Percentiles rank a stretch among this genome's conserved stretches.
These are phyloP conservation scores for Fusarium phyllophilum DNA, from an alignment of 2,329 filamentous ascomycete genomes.

Conservation along the genomic window DNA sequence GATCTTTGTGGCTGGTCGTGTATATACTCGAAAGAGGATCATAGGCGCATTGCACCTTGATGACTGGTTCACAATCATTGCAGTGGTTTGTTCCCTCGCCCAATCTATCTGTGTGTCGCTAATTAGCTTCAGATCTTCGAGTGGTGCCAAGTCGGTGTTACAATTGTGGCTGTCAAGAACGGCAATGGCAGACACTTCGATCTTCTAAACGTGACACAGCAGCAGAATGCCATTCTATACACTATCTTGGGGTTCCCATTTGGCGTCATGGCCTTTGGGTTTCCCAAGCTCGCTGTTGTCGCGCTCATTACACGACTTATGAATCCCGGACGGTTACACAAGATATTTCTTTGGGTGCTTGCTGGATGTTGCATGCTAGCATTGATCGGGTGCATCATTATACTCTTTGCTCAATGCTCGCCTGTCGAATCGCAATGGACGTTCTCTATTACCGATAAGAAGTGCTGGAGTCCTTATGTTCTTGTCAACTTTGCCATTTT, in stretches of 20 bases:
- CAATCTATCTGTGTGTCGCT: too few species aligned
- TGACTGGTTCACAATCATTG: conserved; percentile 26
- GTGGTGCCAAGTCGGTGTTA: conserved; percentile 49
- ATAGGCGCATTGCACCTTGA: conserved; percentile 21
- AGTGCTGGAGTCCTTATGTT: conserved; percentile 50
- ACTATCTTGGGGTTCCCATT: conserved; percentile 51
- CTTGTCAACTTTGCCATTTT: conserved; percentile 54
- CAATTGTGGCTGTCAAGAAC: conserved; percentile 47
- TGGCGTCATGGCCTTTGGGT: conserved; percentile 51
- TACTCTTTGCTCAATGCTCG: conserved; percentile 56
- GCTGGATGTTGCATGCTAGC: conserved; percentile 45
- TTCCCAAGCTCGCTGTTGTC: conserved; percentile 56
- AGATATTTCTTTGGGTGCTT: conserved; percentile 51
- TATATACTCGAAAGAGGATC: conserved; percentile 29
- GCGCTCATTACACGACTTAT: conserved; percentile 52
- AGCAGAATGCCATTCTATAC: conserved; percentile 48
- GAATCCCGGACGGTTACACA: conserved; percentile 49
- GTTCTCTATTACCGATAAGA: conserved; percentile 44
- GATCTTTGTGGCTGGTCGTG: conserved; percentile 12
- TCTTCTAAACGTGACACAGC: conserved; percentile 44
- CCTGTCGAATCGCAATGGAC: conserved; percentile 54
- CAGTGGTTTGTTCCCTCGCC: conserved; percentile 7
- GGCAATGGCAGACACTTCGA: conserved; percentile 55
- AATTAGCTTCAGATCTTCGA: conserved; percentile 42
- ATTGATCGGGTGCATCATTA: conserved; percentile 50